These are phyloP conservation scores for Leccinum insolens DNA, from an alignment of 1,284 basidiomycete species.

Conservation along the genomic window DNA sequence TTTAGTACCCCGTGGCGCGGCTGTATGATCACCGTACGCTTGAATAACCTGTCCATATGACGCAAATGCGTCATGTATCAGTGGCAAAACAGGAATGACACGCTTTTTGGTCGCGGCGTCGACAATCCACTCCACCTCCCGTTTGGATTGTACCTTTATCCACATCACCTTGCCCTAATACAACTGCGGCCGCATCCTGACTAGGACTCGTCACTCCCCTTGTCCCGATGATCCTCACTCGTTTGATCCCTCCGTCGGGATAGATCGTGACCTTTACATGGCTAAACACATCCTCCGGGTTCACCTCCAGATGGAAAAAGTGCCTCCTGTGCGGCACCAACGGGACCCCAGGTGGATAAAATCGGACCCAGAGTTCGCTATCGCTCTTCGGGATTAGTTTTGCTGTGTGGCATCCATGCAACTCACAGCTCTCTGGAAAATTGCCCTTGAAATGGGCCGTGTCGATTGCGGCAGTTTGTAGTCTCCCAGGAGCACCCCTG, in stretches of 20 bases:
- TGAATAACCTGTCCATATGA: conserved; percentile 88
- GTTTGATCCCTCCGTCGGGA: conserved; percentile 96
- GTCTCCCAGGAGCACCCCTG: conserved; percentile 69
- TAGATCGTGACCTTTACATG: conserved; percentile 91
- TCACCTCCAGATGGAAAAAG: conserved; percentile 80
- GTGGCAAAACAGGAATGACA: conserved; percentile 67
- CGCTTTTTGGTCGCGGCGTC: conserved; percentile 26
- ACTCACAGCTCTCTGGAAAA: conserved; percentile 88
- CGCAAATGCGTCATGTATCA: conserved; percentile 82
- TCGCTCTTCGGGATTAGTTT: conserved; percentile 40
- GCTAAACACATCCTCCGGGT: conserved; percentile 62
- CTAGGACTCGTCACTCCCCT: conserved; percentile 36
- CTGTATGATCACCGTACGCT: conserved; percentile 69
- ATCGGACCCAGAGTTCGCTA: conserved; percentile 72
- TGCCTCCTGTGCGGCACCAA: conserved; percentile 92
- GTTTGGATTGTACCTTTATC: conserved; percentile 5
- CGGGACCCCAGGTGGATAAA: conserved; percentile 66
- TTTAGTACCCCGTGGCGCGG: conserved; percentile 66
- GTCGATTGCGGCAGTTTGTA: conserved; percentile 87
- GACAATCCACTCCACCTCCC: conserved; percentile 2
- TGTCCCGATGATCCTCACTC: conserved; percentile 82
- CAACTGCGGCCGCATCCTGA: conserved; percentile 14
- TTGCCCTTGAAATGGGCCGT: conserved; percentile 97
- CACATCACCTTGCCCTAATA: conserved; percentile 7
- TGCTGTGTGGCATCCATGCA: conserved; percentile 63